Base-by-base conservation (phyloP, 768 basidiomycete species). In the Lanmaoa rubissima region DNA sequence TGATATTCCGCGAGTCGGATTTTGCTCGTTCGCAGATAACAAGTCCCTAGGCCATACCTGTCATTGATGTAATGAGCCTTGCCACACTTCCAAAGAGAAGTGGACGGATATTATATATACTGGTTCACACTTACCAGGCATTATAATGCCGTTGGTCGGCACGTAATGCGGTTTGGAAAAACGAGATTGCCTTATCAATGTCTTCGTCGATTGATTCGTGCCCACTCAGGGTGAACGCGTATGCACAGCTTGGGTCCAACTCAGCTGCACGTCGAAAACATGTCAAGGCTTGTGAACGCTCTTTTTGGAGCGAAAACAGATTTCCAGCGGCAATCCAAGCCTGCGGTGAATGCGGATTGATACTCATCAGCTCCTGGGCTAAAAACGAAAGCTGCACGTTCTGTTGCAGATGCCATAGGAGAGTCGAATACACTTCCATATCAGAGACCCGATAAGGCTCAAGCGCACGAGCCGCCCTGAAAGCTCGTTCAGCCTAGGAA, bases 21-120 rank as follows among this genome's bases (percentile, higher is more conserved):
- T 77, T 96, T 98, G 74, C 91, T 94, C 83, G 89, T 92, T 65
- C 93, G 83, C 71, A 96, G 79, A 78, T 98, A 98, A 69, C 94
- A 98, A 36, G 92, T 92, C 59, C 97, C 97, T 64, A 99, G 79
- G n/a, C 97, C 97, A 73, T 98, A 99, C 96, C 96, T 98, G 67
- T 60, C 56, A 59, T 68, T 63, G 51, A 60, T 55, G 54, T 70
- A 63, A 69, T 74, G 55, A 70, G 58, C 54, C 62, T 44, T 32
- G 16, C 41, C 53, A 51, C 47, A 28, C 34, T 44, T 39, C n/a
- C 53, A 39, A 44, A 54, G 12, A 26, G 13, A 28, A 51, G 34
- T n/a, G 24, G n/a, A 36, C 13, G 14, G 51, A 44, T 51, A 32
- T 34, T 38, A 28, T 47, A 39, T 59, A 26, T 39, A 53, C 21